Evolutionary conservation across 495 filamentous ascomycete genomes (phyloP).

Genomic region (Hyaloscypha finlandica): DNA sequence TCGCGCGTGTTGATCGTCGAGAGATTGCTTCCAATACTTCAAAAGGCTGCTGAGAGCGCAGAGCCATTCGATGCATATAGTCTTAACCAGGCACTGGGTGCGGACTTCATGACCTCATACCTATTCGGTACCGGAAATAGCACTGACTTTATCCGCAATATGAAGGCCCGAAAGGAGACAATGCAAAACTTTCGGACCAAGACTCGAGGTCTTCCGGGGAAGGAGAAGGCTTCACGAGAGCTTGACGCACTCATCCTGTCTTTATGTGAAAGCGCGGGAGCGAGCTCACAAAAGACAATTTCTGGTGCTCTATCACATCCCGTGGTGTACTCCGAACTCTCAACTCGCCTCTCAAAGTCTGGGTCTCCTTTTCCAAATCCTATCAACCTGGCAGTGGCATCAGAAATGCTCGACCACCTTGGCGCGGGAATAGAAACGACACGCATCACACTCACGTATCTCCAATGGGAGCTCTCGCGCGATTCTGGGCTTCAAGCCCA

Average conservation of each 20-base stretch:
- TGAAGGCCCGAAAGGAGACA: not conserved
- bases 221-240: not conserved
- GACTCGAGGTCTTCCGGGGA: not conserved
- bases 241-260: not conserved
- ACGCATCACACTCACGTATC: constrained; percentile 70
- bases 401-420: constrained; percentile 73
- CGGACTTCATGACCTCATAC: constrained; percentile 8
- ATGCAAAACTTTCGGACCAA: not conserved
- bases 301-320: not conserved
- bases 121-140: constrained; percentile 3
- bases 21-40: constrained; percentile 53
- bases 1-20: constrained; percentile 59
- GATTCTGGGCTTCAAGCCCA: constrained; percentile 52
- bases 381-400: constrained; percentile 43
- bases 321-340: not conserved
- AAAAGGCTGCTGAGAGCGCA: not conserved
- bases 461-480: constrained; percentile 63
- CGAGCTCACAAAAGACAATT: not conserved
- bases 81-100: constrained; percentile 3
- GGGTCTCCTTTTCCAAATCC: not conserved
- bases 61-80: constrained; percentile 4
- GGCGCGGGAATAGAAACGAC: constrained; percentile 76
- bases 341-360: not conserved
- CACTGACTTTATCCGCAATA: constrained; percentile 2
- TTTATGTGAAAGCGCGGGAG: not conserved